Conservation (phyloP, 768 basidiomycete species). For the Amanita muscaria region DNA sequence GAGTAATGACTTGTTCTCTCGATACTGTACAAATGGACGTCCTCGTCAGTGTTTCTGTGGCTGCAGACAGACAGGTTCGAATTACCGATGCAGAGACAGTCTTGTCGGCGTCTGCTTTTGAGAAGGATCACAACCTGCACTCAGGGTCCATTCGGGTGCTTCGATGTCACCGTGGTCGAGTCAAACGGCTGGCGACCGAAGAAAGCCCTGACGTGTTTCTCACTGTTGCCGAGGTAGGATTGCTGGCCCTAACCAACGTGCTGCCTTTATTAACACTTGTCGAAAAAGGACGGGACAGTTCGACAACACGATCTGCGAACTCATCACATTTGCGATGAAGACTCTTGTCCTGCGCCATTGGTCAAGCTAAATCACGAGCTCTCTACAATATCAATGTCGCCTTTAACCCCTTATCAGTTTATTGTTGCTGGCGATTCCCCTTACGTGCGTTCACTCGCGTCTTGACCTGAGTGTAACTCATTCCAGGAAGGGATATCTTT, state of each 20-base stretch:
- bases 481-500: conserved; percentile 58
- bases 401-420: conserved; percentile 74
- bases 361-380: conserved; percentile 57
- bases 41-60: conserved; percentile 52
- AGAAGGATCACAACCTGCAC: conserved; percentile 35
- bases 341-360: conserved; percentile 62
- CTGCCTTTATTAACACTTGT: neutral
- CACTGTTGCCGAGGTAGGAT: conserved; percentile 68
- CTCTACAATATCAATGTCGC: conserved; percentile 67
- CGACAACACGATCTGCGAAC: conserved; percentile 80
- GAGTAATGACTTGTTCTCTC: conserved; percentile 18
- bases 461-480: conserved; percentile 1
- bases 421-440: conserved; percentile 78
- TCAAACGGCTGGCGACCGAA: conserved; percentile 75
- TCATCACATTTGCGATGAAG: conserved; percentile 50
- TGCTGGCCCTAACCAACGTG: neutral
- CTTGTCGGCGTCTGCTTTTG: conserved; percentile 20
- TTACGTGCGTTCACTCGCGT: conserved; percentile 41
- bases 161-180: conserved; percentile 61
- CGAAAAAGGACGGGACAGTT: conserved; percentile 70
- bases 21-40: neutral
- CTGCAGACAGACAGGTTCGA: conserved; percentile 67
- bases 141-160: conserved; percentile 47
- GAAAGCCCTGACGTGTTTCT: conserved; percentile 70
- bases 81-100: conserved; percentile 62